phyloP scores from a whole-genome alignment of 225 moss, liverwort and hornwort genomes.

The Bryoerythrophyllum caledonicum region DNA sequence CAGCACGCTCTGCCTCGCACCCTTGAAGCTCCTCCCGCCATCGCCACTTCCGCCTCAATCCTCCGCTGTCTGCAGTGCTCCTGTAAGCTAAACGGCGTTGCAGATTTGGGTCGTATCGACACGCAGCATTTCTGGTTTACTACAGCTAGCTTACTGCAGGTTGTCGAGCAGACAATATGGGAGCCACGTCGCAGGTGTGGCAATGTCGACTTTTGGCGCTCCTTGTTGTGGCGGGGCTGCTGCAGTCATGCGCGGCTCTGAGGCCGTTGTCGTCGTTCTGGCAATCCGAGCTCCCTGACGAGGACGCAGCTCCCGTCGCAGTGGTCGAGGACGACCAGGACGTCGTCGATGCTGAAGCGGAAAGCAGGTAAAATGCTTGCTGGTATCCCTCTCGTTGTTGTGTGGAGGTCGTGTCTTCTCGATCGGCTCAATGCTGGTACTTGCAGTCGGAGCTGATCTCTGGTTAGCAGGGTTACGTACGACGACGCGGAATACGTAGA shows the following conservation, averaged over 20 bases:
- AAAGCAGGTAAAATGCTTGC: conserved; percentile 22
- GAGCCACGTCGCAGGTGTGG: background rate
- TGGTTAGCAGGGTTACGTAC: too few relatives aligned
- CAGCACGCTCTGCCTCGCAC: background rate
- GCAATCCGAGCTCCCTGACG: conserved; percentile 34
- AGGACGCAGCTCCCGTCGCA: background rate
- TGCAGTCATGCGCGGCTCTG: conserved; percentile 32
- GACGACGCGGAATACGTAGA: too few relatives aligned
- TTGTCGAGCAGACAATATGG: conserved; percentile 21
- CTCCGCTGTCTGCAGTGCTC: too few relatives aligned
- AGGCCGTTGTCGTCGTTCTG: conserved; percentile 43
- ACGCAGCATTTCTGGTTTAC: too few relatives aligned
- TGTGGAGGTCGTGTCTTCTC: too few relatives aligned
- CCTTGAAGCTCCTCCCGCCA: background rate
- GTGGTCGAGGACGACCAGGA: conserved; percentile 11
- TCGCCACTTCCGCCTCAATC: background rate
- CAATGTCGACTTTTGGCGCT: background rate
- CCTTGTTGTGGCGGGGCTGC: conserved; percentile 27
- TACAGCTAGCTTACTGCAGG: background rate
- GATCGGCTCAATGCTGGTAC: too few relatives aligned
- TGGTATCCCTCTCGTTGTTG: background rate
- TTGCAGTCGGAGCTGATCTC: too few relatives aligned
- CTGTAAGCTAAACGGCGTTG: too few relatives aligned
- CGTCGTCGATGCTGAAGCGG: background rate
- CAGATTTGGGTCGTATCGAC: too few relatives aligned